These are phyloP conservation scores for Candida incommunis DNA, from an alignment of 805 yeast species.

Conservation along the genomic window DNA sequence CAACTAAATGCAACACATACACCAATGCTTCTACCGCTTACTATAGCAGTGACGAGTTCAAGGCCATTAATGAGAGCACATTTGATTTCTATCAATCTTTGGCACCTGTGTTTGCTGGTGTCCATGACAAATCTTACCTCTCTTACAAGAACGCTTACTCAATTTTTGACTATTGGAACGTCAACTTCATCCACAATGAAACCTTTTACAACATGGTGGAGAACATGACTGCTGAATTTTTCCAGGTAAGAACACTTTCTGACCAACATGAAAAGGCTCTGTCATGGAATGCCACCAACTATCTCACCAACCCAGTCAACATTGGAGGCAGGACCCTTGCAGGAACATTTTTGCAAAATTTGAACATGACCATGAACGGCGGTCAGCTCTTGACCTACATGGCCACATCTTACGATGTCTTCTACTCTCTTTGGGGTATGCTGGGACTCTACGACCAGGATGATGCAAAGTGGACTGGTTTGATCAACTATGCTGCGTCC, in stretches of 20 bases:
- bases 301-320: constrained; percentile 18
- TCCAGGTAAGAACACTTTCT: constrained; percentile 23
- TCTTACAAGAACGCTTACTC: constrained; percentile 27
- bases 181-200: constrained; percentile 28
- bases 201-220: constrained; percentile 23
- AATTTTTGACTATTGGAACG: constrained; percentile 29
- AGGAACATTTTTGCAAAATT: constrained; percentile 22
- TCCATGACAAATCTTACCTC: constrained; percentile 17
- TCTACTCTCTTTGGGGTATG: constrained; percentile 28
- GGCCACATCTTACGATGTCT: constrained; percentile 33
- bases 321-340: constrained; percentile 31
- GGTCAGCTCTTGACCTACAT: constrained; percentile 29
- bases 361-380: constrained; percentile 23
- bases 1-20: constrained; percentile 27
- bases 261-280: constrained; percentile 28
- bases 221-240: constrained; percentile 15
- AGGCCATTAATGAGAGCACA: constrained; percentile 23
- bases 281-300: constrained; percentile 18
- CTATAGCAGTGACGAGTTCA: constrained; percentile 20
- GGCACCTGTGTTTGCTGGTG: constrained; percentile 13
- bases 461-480: constrained; percentile 27
- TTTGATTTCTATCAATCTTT: constrained; percentile 26
- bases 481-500: constrained; percentile 34
- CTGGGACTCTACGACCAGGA: constrained; percentile 22
- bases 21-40: constrained; percentile 22